Percentiles rank a stretch among this genome's conserved stretches.
phyloP scores from a whole-genome alignment of 441 rosid species.

The Populus hybrid region DNA sequence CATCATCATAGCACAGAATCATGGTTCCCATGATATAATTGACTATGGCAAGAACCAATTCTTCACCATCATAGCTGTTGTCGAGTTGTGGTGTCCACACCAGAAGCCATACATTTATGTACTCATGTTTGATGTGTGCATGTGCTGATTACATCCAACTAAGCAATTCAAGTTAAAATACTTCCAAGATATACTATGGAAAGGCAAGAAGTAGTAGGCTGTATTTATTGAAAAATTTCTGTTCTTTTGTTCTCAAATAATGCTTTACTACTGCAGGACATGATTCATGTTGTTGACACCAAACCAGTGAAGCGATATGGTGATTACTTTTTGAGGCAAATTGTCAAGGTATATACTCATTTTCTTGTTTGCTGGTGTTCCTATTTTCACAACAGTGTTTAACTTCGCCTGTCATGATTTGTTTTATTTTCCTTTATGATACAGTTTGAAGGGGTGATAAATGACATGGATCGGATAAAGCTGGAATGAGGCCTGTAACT shows the following conservation, averaged over 20 bases:
- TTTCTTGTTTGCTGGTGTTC: background rate
- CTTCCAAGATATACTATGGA: no score
- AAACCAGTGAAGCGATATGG: conserved; percentile 71
- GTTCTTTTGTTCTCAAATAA: background rate
- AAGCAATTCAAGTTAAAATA: no score
- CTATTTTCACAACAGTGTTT: background rate
- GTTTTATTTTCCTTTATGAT: background rate
- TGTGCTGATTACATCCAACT: no score
- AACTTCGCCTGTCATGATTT: background rate
- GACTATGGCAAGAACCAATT: no score
- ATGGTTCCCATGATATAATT: no score
- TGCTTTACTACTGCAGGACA: conserved; percentile 51
- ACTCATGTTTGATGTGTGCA: no score
- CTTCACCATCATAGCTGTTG: no score
- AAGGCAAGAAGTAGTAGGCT: no score
- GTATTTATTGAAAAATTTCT: background rate
- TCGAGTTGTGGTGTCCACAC: no score
- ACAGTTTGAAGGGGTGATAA: conserved; percentile 88
- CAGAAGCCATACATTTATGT: no score
- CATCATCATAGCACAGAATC: background rate
- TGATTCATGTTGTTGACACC: conserved; percentile 69
- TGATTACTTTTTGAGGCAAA: conserved; percentile 70
- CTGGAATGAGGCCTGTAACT: conserved; percentile 44
- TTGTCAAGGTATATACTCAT: conserved; percentile 54
- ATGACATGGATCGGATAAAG: conserved; percentile 70